Evolutionary conservation across 345 rosid species (phyloP).

Genomic region (Arabis alpina): DNA sequence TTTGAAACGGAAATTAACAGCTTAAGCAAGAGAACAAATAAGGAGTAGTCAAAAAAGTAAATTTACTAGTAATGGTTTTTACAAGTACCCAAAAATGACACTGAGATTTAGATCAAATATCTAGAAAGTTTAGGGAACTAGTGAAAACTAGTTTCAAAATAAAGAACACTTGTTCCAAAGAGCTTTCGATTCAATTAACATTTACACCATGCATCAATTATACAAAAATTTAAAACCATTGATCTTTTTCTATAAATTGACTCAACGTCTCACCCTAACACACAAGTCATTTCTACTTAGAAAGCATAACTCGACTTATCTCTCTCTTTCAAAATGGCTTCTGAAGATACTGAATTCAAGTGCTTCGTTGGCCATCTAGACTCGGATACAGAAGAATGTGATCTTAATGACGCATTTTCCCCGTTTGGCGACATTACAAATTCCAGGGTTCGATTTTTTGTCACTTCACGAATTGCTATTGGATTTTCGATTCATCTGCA

Average conservation of each 20-base stretch:
- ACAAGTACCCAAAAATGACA: too few relatives aligned
- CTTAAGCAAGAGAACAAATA: too few relatives aligned
- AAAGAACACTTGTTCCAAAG: not conserved
- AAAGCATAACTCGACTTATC: not conserved
- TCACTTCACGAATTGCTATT: not conserved
- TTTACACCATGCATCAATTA: too few relatives aligned
- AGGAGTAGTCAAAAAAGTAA: too few relatives aligned
- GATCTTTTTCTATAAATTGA: not conserved
- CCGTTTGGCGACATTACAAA: not conserved
- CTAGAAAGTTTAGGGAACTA: not conserved
- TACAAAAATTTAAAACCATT: not conserved
- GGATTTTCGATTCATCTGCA: not conserved
- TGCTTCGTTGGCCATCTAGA: not conserved
- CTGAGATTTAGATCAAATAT: too few relatives aligned
- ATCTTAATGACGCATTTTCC: not conserved
- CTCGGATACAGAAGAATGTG: not conserved
- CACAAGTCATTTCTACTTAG: not conserved
- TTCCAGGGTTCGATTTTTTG: not conserved
- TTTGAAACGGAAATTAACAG: too few relatives aligned
- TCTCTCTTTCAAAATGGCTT: not conserved
- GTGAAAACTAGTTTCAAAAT: not conserved
- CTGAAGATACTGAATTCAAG: not conserved
- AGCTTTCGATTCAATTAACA: too few relatives aligned
- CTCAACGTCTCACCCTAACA: not conserved
- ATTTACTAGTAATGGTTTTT: too few relatives aligned